Conservation (phyloP, 495 filamentous ascomycete genomes). For the Talaromyces wortmannii region DNA sequence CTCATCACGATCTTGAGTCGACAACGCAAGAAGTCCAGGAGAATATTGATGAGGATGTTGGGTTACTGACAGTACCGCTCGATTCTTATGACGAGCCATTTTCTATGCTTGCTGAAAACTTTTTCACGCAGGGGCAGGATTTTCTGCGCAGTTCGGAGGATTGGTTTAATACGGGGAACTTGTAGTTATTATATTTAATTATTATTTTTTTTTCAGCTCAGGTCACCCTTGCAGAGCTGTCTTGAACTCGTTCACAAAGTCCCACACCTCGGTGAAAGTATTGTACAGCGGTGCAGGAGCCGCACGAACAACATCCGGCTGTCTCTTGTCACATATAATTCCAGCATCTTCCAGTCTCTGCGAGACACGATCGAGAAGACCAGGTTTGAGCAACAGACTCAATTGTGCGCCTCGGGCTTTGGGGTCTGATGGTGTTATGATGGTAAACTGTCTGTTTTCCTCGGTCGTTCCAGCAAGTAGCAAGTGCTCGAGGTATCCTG, state of each 20-base stretch:
- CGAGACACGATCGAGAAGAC: conserved; percentile 65
- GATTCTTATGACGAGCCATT: conserved; percentile 36
- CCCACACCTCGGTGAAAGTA: conserved; percentile 68
- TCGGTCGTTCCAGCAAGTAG: conserved; percentile 43
- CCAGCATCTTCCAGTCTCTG: conserved; percentile 57
- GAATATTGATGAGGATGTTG: background rate
- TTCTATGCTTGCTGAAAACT: conserved; percentile 41
- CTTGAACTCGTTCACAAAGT: conserved; percentile 56
- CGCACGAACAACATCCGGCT: conserved; percentile 88
- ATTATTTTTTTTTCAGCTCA: background rate
- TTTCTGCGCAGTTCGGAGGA: conserved; percentile 31
- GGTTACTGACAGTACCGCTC: conserved; percentile 18
- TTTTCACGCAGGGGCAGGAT: conserved; percentile 40
- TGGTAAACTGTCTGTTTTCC: conserved; percentile 30
- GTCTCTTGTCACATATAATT: conserved; percentile 82
- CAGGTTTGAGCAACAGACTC: conserved; percentile 61
- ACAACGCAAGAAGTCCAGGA: background rate
- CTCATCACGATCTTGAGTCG: background rate
- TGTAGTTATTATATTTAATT: conserved; percentile 11
- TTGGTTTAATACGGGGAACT: conserved; percentile 32
- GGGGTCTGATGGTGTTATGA: conserved; percentile 74
- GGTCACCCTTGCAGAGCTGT: conserved; percentile 15
- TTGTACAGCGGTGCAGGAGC: conserved; percentile 93
- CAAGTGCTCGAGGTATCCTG: conserved; percentile 70
- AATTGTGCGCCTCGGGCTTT: conserved; percentile 80